Evolutionary conservation across 306 rosid species (phyloP).

Genomic region (Fragaria ananassa): DNA sequence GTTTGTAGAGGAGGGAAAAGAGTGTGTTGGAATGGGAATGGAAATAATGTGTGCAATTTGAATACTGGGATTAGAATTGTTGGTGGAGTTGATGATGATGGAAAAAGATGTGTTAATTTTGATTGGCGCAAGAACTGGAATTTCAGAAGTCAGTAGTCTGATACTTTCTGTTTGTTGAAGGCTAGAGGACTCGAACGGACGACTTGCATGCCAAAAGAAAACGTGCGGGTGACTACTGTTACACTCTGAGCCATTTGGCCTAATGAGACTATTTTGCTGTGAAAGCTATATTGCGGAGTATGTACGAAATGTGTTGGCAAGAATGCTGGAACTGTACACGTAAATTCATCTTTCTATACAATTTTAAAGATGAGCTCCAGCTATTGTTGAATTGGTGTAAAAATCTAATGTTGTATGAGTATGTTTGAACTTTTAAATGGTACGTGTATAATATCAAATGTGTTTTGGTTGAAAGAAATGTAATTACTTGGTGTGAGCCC

Average conservation of each 20-base stretch:
- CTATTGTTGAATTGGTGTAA: not conserved
- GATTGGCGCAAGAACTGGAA: not conserved
- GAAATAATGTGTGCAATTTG: conserved; percentile 2
- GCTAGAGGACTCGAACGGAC: not conserved
- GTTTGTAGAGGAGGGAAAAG: conserved; percentile 45
- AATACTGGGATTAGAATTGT: conserved; percentile 6
- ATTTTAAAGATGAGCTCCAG: not conserved
- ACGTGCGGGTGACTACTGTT: not conserved
- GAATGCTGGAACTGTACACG: not conserved
- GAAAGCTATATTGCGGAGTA: not conserved
- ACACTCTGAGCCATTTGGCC: not conserved
- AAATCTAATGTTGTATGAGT: not conserved
- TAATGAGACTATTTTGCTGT: not conserved
- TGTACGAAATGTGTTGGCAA: not conserved
- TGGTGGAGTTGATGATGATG: conserved; percentile 24
- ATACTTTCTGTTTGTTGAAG: not conserved
- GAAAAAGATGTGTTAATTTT: not conserved
- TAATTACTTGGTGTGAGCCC: not conserved
- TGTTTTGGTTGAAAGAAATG: not conserved
- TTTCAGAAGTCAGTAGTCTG: not conserved
- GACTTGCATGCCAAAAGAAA: not conserved
- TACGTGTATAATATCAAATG: not conserved
- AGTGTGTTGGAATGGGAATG: conserved; percentile 29
- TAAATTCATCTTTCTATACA: not conserved
- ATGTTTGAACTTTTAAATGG: not conserved